These are phyloP conservation scores for Rutstroemia sp. DNA, from an alignment of 2,329 filamentous ascomycete species.

Conservation along the genomic window DNA sequence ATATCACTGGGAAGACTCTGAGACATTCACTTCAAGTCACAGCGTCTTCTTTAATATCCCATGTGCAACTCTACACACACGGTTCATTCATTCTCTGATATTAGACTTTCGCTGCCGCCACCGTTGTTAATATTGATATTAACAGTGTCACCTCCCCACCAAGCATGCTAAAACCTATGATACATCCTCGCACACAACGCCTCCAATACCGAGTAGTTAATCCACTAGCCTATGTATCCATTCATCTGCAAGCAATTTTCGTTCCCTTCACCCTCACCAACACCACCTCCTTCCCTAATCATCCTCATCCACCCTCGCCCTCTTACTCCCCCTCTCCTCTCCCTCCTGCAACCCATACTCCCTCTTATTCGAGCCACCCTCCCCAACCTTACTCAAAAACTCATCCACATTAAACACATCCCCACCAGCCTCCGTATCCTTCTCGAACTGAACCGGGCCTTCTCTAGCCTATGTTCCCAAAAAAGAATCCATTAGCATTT, in stretches of 20 bases:
- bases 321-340: conserved; percentile 54
- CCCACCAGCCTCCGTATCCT: conserved; percentile 48
- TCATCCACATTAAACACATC: conserved; percentile 94
- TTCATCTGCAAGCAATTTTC: too few relatives aligned
- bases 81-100: too few relatives aligned
- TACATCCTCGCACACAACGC: not conserved
- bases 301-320: conserved; percentile 72
- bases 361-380: conserved; percentile 55
- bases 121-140: too few relatives aligned
- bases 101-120: too few relatives aligned
- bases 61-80: too few relatives aligned
- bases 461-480: conserved; percentile 54
- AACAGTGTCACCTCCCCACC: too few relatives aligned
- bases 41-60: too few relatives aligned
- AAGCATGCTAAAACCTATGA: too few relatives aligned
- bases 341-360: conserved; percentile 69
- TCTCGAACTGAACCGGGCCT: conserved; percentile 94
- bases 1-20: too few relatives aligned
- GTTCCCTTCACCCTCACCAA: not conserved
- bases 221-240: too few relatives aligned
- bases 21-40: too few relatives aligned
- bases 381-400: conserved; percentile 73
- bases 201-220: too few relatives aligned
- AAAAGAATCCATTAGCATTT: conserved; percentile 16
- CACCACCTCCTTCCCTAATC: conserved; percentile 26